These are phyloP conservation scores for Quercus mongolica DNA, from an alignment of 306 rosid species.

Conservation along the genomic window DNA sequence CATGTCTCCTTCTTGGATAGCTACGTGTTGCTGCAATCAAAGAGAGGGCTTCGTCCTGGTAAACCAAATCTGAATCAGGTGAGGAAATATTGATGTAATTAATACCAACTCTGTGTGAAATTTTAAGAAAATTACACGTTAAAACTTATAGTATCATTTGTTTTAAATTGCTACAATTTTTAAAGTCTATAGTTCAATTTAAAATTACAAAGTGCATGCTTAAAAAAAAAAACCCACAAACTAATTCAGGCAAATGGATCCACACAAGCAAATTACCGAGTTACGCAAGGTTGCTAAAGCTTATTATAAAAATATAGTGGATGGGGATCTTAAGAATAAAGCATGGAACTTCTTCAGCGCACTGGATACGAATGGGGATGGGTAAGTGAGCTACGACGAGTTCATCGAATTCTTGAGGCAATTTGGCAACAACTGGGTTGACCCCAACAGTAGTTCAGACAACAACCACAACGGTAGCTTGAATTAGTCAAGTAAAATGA, in stretches of 20 bases:
- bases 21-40: constrained; percentile 10
- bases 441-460: too few species aligned
- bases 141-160: too few species aligned
- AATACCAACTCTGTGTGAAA: too few species aligned
- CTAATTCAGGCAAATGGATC: too few species aligned
- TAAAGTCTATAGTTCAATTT: too few species aligned
- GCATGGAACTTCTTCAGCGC: not conserved
- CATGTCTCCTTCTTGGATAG: constrained; percentile 12
- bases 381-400: not conserved
- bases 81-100: not conserved
- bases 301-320: not conserved
- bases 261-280: not conserved
- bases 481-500: too few species aligned
- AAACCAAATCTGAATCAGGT: not conserved
- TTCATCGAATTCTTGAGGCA: not conserved
- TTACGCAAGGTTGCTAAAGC: not conserved
- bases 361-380: not conserved
- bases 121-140: too few species aligned
- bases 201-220: too few species aligned
- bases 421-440: not conserved
- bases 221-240: too few species aligned
- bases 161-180: too few species aligned
- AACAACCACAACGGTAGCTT: too few species aligned
- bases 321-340: not conserved
- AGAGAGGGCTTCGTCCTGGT: constrained; percentile 1